These are phyloP conservation scores for Clarireedia homoeocarpa DNA, from an alignment of 2,329 filamentous ascomycete genomes.

Conservation along the genomic window DNA sequence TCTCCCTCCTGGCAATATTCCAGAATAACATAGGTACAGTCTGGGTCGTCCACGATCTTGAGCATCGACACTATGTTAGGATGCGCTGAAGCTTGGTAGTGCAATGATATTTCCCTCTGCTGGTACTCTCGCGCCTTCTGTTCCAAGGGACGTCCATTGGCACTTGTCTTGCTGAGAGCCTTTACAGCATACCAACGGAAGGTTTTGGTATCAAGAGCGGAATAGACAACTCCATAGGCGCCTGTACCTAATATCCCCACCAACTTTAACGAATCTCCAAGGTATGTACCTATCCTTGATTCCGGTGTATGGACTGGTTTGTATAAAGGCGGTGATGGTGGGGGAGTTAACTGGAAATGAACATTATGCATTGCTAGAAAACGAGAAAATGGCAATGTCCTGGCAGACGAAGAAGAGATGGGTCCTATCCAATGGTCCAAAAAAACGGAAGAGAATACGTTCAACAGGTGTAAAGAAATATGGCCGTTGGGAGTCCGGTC, in stretches of 20 bases:
- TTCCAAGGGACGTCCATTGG: slow-evolving; percentile 64
- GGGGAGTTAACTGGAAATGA: slow-evolving; percentile 15
- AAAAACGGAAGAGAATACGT: neutral
- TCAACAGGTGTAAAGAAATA: slow-evolving; percentile 8
- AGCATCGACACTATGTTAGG: slow-evolving; percentile 89
- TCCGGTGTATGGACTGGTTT: slow-evolving; percentile 49
- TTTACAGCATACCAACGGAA: slow-evolving; percentile 86
- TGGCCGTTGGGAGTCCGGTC: neutral
- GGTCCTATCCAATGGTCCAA: slow-evolving; percentile 8
- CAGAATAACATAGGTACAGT: slow-evolving; percentile 93
- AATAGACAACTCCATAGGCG: slow-evolving; percentile 94
- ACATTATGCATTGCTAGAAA: slow-evolving; percentile 8
- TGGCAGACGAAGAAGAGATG: neutral
- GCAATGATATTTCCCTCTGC: slow-evolving; percentile 83
- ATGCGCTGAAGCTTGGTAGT: slow-evolving; percentile 82
- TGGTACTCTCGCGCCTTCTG: slow-evolving; percentile 83
- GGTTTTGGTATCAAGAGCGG: slow-evolving; percentile 67
- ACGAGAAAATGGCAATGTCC: slow-evolving; percentile 2
- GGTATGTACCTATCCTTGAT: slow-evolving; percentile 75
- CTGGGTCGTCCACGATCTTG: slow-evolving; percentile 83
- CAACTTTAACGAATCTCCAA: slow-evolving; percentile 64
- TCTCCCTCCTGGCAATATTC: slow-evolving; percentile 97
- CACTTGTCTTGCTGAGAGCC: slow-evolving; percentile 85
- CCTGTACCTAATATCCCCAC: slow-evolving; percentile 83
- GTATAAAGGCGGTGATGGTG: slow-evolving; percentile 10